Percentiles rank a stretch among this genome's conserved stretches.
Evolutionary conservation across 345 rosid species (phyloP).

Genomic region (Arabis alpina): DNA sequence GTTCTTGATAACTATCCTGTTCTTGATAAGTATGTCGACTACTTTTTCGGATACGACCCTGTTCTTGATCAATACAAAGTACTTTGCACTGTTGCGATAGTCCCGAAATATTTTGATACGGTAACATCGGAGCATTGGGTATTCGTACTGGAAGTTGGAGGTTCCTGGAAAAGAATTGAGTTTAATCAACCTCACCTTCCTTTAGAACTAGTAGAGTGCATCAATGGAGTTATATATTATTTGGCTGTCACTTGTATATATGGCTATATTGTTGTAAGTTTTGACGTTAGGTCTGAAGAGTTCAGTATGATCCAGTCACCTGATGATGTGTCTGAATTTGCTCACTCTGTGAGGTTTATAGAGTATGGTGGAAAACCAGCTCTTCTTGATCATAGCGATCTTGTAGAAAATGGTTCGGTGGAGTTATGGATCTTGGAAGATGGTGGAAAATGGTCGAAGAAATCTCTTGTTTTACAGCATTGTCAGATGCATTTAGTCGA

Average conservation of each 20-base stretch:
- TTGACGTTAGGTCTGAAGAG: not conserved
- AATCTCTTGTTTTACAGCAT: not conserved
- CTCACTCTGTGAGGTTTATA: not conserved
- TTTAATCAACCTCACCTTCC: not conserved
- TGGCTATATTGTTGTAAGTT: too few relatives aligned
- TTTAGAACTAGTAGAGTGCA: not conserved
- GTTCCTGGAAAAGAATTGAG: slow-evolving; percentile 14
- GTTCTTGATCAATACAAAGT: slow-evolving; percentile 33
- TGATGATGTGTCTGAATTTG: not conserved
- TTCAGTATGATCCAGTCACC: not conserved
- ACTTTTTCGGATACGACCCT: slow-evolving; percentile 9
- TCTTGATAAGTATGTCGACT: not conserved
- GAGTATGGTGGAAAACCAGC: not conserved
- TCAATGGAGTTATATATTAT: slow-evolving; percentile 11
- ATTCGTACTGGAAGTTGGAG: slow-evolving; percentile 6
- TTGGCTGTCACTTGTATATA: too few relatives aligned
- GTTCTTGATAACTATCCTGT: too few relatives aligned
- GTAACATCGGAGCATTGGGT: slow-evolving; percentile 22
- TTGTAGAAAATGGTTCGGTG: too few relatives aligned
- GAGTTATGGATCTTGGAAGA: too few relatives aligned
- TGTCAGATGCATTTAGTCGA: not conserved
- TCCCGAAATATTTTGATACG: rapidly evolving
- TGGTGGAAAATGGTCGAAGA: not conserved
- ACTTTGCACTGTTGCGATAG: not conserved
- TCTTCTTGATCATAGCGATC: too few relatives aligned